phyloP scores from a whole-genome alignment of 2,329 filamentous ascomycete genomes.

The Claviceps arundinis region DNA sequence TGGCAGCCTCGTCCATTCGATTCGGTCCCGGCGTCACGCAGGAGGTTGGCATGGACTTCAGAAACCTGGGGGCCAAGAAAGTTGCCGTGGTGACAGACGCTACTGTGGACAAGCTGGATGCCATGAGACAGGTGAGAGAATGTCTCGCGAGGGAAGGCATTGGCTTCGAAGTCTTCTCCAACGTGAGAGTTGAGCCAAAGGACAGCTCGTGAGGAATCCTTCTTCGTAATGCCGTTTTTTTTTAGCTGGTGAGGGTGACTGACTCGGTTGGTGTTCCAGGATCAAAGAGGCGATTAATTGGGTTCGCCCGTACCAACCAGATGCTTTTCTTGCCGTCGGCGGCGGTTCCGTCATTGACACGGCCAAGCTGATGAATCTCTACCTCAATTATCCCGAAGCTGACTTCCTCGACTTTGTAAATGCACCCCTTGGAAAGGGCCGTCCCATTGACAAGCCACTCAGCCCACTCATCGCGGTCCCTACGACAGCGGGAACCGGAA shows the following conservation, averaged over 20 bases:
- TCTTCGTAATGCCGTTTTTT: not conserved
- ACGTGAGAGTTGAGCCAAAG: constrained; percentile 80
- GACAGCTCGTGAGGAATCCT: constrained; percentile 59
- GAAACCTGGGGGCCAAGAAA: constrained; percentile 74
- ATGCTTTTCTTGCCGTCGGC: constrained; percentile 86
- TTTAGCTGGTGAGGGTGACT: constrained; percentile 17
- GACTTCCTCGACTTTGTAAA: constrained; percentile 98
- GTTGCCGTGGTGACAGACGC: constrained; percentile 87
- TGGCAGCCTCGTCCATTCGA: constrained; percentile 89
- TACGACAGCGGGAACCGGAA: constrained; percentile 74
- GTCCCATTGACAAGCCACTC: constrained; percentile 58
- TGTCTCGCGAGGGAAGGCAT: constrained; percentile 68
- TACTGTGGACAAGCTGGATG: constrained; percentile 68
- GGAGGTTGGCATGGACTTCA: constrained; percentile 96
- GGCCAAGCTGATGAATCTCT: constrained; percentile 96
- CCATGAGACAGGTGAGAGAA: constrained; percentile 81
- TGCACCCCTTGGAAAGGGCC: constrained; percentile 75
- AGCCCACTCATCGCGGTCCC: constrained; percentile 71
- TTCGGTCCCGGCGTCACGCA: constrained; percentile 89
- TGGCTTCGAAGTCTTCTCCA: constrained; percentile 67
- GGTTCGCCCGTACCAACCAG: constrained; percentile 64
- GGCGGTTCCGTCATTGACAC: constrained; percentile 92
- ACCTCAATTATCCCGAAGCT: constrained; percentile 78
- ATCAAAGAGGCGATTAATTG: constrained; percentile 84
- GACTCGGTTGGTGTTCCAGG: constrained; percentile 26